Base-by-base conservation (phyloP, 2,329 filamentous ascomycete species). In the Chaetoscypha palmicola region DNA sequence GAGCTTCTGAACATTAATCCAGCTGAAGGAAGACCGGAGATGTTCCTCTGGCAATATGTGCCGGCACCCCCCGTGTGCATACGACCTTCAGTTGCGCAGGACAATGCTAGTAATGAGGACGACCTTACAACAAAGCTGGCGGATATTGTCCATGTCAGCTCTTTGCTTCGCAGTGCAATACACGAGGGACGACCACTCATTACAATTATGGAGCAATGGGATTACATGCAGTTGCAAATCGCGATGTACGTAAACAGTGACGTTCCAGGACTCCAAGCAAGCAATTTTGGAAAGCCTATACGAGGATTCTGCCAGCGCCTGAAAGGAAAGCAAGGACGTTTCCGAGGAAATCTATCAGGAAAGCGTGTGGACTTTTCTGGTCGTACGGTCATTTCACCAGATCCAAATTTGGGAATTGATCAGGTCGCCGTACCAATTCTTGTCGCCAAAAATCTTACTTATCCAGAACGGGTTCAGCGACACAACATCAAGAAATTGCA, bases 361-460 rank as follows among this genome's bases (percentile, higher is more conserved):
- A 98, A 98, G 67, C 91, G 92, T 75, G 92, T 98, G 42, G 91
- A 98, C 62, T 98, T 97, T 65, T 98, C 92, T 9, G 92, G 89
- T 14, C 81, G 92, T 63, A 98, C 92, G 0, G 92, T 98, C 65
- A 98, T 98, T 64, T 95, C 90, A 1, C 92, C 92, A 0, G 92
- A 98, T 64, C 92, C 92, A 2, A 98, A 98, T 57, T 65, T 98
- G 38, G 81, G 85, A 14, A 88, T 98, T 51, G 88, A 97, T 54
- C 82, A 98, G 64, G 92, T 98, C 26, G 91, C 91, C 3, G 83
- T 98, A 22, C 92, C 92, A 1, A 74, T 84, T 48, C 73, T 94
- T 14, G 90, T 98, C n/a, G 92, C 92, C 3, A 94, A 88, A 66
- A 96, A 94, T 61, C 74, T 98, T 64, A 97, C 92, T 0, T 98